A percentile compares a stretch with the other conserved stretches of the same genome.
Evolutionary conservation across 169 alveolate species (phyloP).

Genomic region (Eimeria mitis): DNA sequence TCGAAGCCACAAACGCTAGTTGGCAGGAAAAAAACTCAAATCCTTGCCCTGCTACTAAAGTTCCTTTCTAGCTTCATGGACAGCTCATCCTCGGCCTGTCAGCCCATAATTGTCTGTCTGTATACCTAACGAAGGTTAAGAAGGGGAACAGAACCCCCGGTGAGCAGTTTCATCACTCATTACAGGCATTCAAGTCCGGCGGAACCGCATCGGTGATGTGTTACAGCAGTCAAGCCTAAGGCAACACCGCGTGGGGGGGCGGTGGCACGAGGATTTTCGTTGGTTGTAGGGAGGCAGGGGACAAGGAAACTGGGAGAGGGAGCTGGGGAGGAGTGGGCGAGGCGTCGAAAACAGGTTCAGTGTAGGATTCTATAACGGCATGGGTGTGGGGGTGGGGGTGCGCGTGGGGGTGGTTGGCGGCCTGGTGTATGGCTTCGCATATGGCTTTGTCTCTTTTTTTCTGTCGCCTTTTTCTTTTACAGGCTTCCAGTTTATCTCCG

Average conservation of each 20-base stretch:
- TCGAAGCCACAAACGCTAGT: not conserved
- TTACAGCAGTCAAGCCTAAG: not conserved
- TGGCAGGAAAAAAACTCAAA: not conserved
- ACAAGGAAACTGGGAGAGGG: not conserved
- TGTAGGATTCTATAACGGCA: slow-evolving; percentile 7
- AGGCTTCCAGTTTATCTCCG: slow-evolving; percentile 8
- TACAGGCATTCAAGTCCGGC: not conserved
- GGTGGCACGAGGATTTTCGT: slow-evolving; percentile 50
- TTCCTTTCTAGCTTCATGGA: not conserved
- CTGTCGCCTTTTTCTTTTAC: slow-evolving; percentile 35
- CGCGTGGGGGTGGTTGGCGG: not conserved
- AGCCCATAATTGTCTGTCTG: not conserved
- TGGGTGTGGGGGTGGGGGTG: no score
- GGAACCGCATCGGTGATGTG: not conserved
- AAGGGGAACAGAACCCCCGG: no score
- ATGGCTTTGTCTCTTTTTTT: slow-evolving; percentile 30
- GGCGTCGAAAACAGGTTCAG: not conserved
- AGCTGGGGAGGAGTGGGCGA: not conserved
- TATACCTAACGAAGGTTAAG: no score
- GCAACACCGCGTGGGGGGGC: slow-evolving; percentile 55
- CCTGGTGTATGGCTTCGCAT: slow-evolving; percentile 1
- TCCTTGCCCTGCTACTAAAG: not conserved
- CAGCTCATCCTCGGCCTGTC: not conserved
- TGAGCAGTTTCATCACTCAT: not conserved
- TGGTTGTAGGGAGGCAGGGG: not conserved